Evolutionary conservation across 2,329 filamentous ascomycete genomes (phyloP).

Genomic region (Clarireedia sp.): DNA sequence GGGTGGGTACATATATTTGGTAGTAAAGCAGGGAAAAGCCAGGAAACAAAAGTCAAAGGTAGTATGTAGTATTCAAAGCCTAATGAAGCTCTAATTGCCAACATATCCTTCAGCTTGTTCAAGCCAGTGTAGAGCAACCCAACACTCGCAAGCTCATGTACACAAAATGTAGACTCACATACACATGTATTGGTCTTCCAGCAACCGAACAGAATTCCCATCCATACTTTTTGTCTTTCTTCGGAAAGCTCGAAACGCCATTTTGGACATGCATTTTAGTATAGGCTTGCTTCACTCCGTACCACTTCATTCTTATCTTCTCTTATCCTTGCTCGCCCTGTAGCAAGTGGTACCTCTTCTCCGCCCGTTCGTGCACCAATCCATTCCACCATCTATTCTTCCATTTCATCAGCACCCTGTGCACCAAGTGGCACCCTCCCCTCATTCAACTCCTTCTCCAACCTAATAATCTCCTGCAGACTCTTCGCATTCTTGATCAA

Average conservation of each 20-base stretch:
- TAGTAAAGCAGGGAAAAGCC: not conserved
- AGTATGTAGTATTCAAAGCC: no score
- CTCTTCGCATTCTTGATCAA: slow-evolving; percentile 84
- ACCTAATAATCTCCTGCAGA: slow-evolving; percentile 76
- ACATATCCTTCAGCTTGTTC: not conserved
- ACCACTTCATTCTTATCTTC: no score
- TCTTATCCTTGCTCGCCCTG: no score
- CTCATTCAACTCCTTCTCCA: slow-evolving; percentile 90
- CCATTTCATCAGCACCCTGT: slow-evolving; percentile 49
- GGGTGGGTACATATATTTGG: no score
- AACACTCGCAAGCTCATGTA: not conserved
- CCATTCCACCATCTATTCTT: slow-evolving; percentile 38
- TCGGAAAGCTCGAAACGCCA: not conserved
- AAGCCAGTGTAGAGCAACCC: not conserved
- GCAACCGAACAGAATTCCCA: not conserved
- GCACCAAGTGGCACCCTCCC: slow-evolving; percentile 71
- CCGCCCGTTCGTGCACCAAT: not conserved
- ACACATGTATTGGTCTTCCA: no score
- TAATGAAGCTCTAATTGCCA: no score
- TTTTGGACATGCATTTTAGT: not conserved
- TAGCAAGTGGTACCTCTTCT: no score
- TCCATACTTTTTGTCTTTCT: not conserved
- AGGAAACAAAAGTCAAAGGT: not conserved
- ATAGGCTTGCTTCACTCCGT: no score
- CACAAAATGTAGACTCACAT: not conserved